phyloP scores from a whole-genome alignment of 768 basidiomycete genomes.

The Sporobolomyces pararoseus region DNA sequence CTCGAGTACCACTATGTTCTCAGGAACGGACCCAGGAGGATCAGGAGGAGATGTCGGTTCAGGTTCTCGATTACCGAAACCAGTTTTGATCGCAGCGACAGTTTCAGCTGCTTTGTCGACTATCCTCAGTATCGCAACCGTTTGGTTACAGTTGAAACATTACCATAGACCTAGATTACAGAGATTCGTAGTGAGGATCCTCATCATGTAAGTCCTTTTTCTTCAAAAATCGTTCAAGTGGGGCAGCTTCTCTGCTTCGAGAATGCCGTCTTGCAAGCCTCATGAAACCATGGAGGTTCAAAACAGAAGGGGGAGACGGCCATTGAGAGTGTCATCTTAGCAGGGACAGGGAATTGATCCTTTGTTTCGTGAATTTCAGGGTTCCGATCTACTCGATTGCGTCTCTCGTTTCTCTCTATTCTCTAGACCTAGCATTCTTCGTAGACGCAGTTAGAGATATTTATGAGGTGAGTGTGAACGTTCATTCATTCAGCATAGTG shows the following conservation, averaged over 20 bases:
- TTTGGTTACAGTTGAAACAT: conserved; percentile 76
- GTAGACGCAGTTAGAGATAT: conserved; percentile 92
- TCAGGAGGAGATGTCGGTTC: neutral
- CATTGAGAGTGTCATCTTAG: no score
- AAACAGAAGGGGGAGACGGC: no score
- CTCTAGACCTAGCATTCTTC: conserved; percentile 88
- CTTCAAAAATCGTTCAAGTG: no score
- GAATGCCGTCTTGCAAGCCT: no score
- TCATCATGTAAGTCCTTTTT: conserved; percentile 67
- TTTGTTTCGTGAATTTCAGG: conserved; percentile 44
- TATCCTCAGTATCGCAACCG: conserved; percentile 66
- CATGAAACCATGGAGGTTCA: no score
- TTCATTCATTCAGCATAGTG: neutral
- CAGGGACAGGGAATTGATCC: no score
- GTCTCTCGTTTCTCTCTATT: conserved; percentile 87
- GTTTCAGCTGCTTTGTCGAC: conserved; percentile 67
- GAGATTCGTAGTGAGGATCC: conserved; percentile 88
- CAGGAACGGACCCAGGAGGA: neutral
- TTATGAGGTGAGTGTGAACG: conserved; percentile 68
- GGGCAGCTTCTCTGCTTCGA: no score
- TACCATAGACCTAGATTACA: conserved; percentile 61
- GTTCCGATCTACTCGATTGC: conserved; percentile 82
- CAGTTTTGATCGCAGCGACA: conserved; percentile 61
- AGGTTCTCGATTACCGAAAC: conserved; percentile 32
- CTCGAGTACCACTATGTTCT: neutral